Evolutionary conservation across 169 alveolate genomes (phyloP).

Genomic region (Theileria equi): DNA sequence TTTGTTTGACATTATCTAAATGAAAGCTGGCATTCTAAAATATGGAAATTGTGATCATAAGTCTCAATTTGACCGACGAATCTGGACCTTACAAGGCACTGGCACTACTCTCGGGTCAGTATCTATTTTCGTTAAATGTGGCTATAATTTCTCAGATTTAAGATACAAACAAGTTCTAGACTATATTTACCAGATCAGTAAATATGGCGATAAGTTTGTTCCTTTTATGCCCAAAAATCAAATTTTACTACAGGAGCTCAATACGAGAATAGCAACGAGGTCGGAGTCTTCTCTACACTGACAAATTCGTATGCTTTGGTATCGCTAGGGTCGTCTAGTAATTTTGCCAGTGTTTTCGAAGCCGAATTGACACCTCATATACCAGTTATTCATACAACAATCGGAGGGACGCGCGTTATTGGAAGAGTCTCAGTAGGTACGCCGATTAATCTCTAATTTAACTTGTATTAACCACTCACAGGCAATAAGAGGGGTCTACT

Average conservation of each 20-base stretch:
- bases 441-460: background rate
- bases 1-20: too few species aligned
- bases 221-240: background rate
- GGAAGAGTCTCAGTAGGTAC: slow-evolving; percentile 95
- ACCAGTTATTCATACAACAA: slow-evolving; percentile 94
- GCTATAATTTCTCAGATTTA: too few species aligned
- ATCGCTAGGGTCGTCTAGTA: slow-evolving; percentile 94
- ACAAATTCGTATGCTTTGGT: slow-evolving; percentile 94
- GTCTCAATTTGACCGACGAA: too few species aligned
- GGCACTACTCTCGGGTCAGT: too few species aligned
- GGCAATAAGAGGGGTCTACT: slow-evolving; percentile 95
- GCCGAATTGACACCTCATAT: slow-evolving; percentile 91
- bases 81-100: too few species aligned
- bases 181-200: too few species aligned
- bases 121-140: too few species aligned
- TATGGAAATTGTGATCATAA: too few species aligned
- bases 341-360: slow-evolving; percentile 94
- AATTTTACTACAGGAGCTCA: slow-evolving; percentile 73
- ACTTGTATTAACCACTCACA: background rate
- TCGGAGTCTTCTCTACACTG: slow-evolving; percentile 96
- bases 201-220: slow-evolving; percentile 62
- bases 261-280: slow-evolving; percentile 95
- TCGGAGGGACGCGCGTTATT: slow-evolving; percentile 95
- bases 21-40: too few species aligned
- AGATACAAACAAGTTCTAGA: too few species aligned